These are phyloP conservation scores for Aspergillus pseudoterreus DNA, from an alignment of 2,329 filamentous ascomycete genomes.

Conservation along the genomic window DNA sequence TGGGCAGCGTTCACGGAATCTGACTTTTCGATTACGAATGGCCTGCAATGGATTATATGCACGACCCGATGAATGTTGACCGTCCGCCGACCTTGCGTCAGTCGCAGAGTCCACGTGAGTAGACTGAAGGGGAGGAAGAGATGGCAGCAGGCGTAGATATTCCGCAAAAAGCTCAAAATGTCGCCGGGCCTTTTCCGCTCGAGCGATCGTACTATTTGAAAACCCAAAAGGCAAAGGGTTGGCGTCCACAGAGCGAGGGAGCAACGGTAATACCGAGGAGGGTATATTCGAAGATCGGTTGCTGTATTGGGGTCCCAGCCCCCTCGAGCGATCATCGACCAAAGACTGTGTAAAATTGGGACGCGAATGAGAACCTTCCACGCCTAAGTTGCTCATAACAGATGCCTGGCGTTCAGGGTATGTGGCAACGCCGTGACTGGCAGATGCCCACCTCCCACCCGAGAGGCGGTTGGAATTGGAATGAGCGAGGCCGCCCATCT, in stretches of 20 bases:
- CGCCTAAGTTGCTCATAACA: conserved; percentile 10
- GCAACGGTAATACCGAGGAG: conserved; percentile 23
- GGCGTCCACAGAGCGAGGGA: conserved; percentile 26
- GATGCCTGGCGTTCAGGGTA: conserved; percentile 19
- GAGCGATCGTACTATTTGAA: conserved; percentile 73
- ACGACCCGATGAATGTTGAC: conserved; percentile 54
- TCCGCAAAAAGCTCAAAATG: conserved; percentile 83
- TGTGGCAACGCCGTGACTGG: conserved; percentile 18
- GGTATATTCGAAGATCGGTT: conserved; percentile 11
- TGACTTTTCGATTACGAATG: conserved; percentile 82
- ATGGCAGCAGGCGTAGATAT: conserved; percentile 74
- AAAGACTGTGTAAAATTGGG: conserved; percentile 22
- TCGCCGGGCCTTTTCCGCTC: conserved; percentile 78
- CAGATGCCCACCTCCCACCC: conserved; percentile 31
- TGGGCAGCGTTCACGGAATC: conserved; percentile 70
- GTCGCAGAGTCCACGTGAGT: conserved; percentile 11
- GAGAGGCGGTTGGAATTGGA: conserved; percentile 50
- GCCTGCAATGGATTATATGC: conserved; percentile 89
- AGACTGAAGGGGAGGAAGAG: conserved; percentile 65
- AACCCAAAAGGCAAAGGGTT: conserved; percentile 49
- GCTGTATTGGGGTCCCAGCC: conserved; percentile 6
- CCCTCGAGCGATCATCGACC: conserved; percentile 21
- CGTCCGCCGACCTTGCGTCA: conserved; percentile 20
- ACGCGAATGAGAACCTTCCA: conserved; percentile 15
- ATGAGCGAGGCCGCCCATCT: conserved; percentile 58